Percentiles rank a stretch among this genome's conserved stretches.
These are phyloP conservation scores for Coniochaeta ligniaria DNA, from an alignment of 2,329 filamentous ascomycete genomes.

Conservation along the genomic window DNA sequence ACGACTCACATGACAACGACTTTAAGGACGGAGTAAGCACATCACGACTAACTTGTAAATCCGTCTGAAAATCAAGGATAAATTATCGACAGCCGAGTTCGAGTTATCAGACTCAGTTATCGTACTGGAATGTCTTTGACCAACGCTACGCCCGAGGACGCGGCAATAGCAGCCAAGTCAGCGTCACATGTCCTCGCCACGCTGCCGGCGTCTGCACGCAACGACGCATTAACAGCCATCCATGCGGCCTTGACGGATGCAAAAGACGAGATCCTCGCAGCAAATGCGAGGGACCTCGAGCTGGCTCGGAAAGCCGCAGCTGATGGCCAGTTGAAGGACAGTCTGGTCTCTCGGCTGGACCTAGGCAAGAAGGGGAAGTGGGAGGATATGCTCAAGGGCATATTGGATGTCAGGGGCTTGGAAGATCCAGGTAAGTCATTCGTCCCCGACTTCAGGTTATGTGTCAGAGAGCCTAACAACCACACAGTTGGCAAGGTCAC, in stretches of 20 bases:
- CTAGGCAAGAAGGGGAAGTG: constrained; percentile 83
- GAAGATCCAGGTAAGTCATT: constrained; percentile 69
- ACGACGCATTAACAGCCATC: constrained; percentile 77
- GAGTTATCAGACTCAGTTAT: not conserved
- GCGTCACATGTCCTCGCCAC: constrained; percentile 80
- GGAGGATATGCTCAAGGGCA: constrained; percentile 95
- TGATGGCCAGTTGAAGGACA: constrained; percentile 69
- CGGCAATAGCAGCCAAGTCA: constrained; percentile 68
- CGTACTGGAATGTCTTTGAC: constrained; percentile 72
- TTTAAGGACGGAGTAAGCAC: not conserved
- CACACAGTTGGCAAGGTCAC: constrained; percentile 71
- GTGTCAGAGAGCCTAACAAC: not conserved
- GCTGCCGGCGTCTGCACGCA: constrained; percentile 67
- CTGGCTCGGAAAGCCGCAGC: constrained; percentile 66
- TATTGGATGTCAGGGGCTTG: constrained; percentile 77
- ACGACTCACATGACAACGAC: not conserved
- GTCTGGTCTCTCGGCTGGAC: constrained; percentile 82
- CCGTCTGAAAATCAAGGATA: not conserved
- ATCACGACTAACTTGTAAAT: not conserved
- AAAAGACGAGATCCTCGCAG: constrained; percentile 71
- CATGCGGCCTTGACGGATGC: constrained; percentile 66
- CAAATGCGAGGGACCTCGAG: constrained; percentile 78
- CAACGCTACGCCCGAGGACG: constrained; percentile 70
- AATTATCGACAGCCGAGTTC: too few relatives aligned
- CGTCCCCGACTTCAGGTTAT: not conserved